Conservation (phyloP, 1,284 basidiomycete genomes). For the Prillingera fragicola region DNA sequence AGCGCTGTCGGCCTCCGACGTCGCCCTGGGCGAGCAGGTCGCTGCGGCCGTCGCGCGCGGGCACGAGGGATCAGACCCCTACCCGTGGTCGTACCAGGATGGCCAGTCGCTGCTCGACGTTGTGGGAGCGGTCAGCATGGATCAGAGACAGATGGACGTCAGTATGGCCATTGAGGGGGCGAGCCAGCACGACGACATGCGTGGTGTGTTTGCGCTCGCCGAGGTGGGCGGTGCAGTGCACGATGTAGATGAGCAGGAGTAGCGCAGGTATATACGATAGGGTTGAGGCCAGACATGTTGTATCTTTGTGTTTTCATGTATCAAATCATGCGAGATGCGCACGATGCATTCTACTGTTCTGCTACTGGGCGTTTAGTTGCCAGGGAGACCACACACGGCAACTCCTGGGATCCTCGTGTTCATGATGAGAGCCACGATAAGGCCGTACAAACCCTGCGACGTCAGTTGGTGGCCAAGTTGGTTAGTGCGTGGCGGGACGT, state of each 20-base stretch:
- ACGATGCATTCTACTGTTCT: constrained; percentile 8
- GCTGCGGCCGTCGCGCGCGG: constrained; percentile 14
- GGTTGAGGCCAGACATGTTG: too few species aligned
- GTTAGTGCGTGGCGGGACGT: background rate
- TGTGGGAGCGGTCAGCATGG: constrained; percentile 16
- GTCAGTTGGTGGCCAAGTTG: background rate
- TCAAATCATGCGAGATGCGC: too few species aligned
- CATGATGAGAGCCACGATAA: constrained; percentile 55
- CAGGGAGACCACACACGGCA: constrained; percentile 14
- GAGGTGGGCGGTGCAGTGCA: too few species aligned
- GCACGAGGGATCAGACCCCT: constrained; percentile 7
- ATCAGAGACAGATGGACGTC: background rate
- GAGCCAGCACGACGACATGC: constrained; percentile 10
- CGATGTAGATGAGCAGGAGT: constrained; percentile 1
- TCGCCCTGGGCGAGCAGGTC: constrained; percentile 14
- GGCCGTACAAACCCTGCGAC: constrained; percentile 51
- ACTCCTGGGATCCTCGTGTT: constrained; percentile 45
- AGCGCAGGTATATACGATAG: background rate
- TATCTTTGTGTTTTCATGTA: constrained; percentile 1
- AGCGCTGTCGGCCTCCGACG: constrained; percentile 2
- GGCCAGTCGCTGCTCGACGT: constrained; percentile 35
- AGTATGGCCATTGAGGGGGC: background rate
- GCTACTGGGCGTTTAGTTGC: background rate
- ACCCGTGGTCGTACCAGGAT: constrained; percentile 29
- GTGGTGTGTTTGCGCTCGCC: constrained; percentile 13